Percentiles rank a stretch among this genome's conserved stretches.
Conservation (phyloP, 2,329 filamentous ascomycete species). For the Fonsecaea monophora region DNA sequence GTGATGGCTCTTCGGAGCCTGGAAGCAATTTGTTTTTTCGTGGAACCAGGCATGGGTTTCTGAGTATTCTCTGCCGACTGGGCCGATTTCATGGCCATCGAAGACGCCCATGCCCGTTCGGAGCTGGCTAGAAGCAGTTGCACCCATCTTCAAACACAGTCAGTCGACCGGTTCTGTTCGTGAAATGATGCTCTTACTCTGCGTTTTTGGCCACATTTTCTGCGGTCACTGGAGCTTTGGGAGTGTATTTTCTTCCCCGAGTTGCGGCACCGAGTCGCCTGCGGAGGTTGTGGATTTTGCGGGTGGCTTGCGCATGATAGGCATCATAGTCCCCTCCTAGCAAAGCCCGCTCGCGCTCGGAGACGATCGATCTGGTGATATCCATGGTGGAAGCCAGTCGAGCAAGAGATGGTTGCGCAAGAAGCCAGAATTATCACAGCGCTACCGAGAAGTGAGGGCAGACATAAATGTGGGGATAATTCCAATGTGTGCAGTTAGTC, state of each 20-base stretch:
- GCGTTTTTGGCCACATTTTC: constrained; percentile 76
- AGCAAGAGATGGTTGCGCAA: not conserved
- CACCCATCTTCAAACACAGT: constrained; percentile 64
- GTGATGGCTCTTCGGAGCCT: constrained; percentile 80
- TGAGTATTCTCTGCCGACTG: constrained; percentile 75
- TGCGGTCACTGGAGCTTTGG: constrained; percentile 72
- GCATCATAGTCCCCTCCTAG: constrained; percentile 86
- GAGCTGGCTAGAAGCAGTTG: constrained; percentile 82
- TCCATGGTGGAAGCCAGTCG: constrained; percentile 67
- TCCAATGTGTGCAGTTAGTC: not conserved
- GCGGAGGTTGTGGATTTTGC: constrained; percentile 80
- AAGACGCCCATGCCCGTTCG: constrained; percentile 93
- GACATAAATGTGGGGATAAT: constrained; percentile 6
- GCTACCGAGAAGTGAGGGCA: not conserved
- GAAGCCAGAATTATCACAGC: not conserved
- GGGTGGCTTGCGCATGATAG: constrained; percentile 80
- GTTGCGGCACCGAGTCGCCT: constrained; percentile 85
- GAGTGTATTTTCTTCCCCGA: constrained; percentile 83
- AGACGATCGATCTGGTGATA: constrained; percentile 82
- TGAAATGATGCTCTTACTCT: constrained; percentile 64
- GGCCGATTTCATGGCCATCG: constrained; percentile 88
- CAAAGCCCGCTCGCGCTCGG: constrained; percentile 80
- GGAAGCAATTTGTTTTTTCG: constrained; percentile 86
- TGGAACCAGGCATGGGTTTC: constrained; percentile 77
- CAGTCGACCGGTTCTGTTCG: constrained; percentile 24